Evolutionary conservation across 2,329 filamentous ascomycete genomes (phyloP).

Genomic region (Ophioceras dolichostomum): DNA sequence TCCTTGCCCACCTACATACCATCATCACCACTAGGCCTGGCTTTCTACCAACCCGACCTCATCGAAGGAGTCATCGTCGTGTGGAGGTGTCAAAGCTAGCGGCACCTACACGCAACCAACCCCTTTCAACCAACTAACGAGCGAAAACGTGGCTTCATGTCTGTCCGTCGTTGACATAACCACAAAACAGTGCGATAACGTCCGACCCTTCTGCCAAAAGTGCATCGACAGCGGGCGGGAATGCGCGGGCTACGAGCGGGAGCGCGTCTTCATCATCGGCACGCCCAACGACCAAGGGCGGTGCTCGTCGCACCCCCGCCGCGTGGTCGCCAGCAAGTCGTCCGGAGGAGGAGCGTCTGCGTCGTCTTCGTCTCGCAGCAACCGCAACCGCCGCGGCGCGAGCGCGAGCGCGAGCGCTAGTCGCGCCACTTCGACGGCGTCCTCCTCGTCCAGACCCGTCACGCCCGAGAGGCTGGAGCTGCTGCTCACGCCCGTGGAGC

Average conservation of each 20-base stretch:
- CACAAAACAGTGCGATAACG: conserved; percentile 43
- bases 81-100: too few species aligned
- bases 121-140: too few species aligned
- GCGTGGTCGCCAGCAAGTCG: conserved; percentile 22
- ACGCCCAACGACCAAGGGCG: conserved; percentile 40
- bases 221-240: conserved; percentile 43
- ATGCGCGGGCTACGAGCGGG: conserved; percentile 50
- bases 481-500: conserved; percentile 22
- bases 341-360: neutral
- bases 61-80: too few species aligned
- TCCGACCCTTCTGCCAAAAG: conserved; percentile 46
- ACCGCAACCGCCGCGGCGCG: neutral
- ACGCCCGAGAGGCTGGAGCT: conserved; percentile 5
- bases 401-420: conserved; percentile 4
- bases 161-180: too few species aligned
- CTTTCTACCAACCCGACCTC: too few species aligned
- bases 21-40: too few species aligned
- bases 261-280: conserved; percentile 53
- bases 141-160: too few species aligned
- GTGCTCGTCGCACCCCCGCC: conserved; percentile 42
- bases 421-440: neutral
- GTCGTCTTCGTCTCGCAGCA: neutral
- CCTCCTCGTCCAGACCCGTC: neutral
- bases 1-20: too few species aligned
- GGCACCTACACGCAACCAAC: too few species aligned